Evolutionary conservation across 2,329 filamentous ascomycete species (phyloP).

Genomic region (Cercospora citrullina): DNA sequence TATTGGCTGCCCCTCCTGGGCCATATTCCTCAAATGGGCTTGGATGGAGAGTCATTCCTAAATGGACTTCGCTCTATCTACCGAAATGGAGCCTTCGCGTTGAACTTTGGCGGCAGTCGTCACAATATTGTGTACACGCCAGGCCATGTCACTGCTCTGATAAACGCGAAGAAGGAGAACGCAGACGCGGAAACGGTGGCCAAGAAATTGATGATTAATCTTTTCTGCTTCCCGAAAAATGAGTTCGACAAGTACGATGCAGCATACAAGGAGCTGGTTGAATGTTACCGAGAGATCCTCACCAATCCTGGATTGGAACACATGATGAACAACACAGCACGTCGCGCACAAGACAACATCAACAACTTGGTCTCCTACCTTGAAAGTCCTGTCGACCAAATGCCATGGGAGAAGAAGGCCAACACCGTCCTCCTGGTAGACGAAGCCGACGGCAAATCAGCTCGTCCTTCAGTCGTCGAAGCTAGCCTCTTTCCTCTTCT

Average conservation of each 20-base stretch:
- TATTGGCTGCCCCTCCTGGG: slow-evolving; percentile 63
- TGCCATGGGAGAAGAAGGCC: slow-evolving; percentile 60
- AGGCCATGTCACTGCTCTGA: slow-evolving; percentile 46
- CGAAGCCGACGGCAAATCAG: slow-evolving; percentile 39
- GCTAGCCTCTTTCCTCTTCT: slow-evolving; percentile 55
- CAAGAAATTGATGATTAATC: slow-evolving; percentile 34
- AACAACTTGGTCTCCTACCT: slow-evolving; percentile 61
- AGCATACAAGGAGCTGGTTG: slow-evolving; percentile 38
- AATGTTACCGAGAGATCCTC: slow-evolving; percentile 47
- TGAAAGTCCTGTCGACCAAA: slow-evolving; percentile 61
- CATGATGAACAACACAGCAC: slow-evolving; percentile 42
- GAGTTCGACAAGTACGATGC: slow-evolving; percentile 42
- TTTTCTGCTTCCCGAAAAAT: slow-evolving; percentile 45
- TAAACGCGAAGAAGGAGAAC: slow-evolving; percentile 41
- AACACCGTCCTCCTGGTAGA: slow-evolving; percentile 41
- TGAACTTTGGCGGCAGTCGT: slow-evolving; percentile 52
- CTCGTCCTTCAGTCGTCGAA: slow-evolving; percentile 52
- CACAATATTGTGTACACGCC: slow-evolving; percentile 55
- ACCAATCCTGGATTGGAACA: slow-evolving; percentile 50
- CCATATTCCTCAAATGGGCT: slow-evolving; percentile 54
- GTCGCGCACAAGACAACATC: slow-evolving; percentile 47
- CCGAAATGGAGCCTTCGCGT: slow-evolving; percentile 48
- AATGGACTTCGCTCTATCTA: slow-evolving; percentile 43
- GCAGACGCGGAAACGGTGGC: slow-evolving; percentile 34
- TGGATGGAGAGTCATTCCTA: slow-evolving; percentile 49